Evolutionary conservation across 1,139 yeast genomes (phyloP).

Genomic region (Candida sp.): DNA sequence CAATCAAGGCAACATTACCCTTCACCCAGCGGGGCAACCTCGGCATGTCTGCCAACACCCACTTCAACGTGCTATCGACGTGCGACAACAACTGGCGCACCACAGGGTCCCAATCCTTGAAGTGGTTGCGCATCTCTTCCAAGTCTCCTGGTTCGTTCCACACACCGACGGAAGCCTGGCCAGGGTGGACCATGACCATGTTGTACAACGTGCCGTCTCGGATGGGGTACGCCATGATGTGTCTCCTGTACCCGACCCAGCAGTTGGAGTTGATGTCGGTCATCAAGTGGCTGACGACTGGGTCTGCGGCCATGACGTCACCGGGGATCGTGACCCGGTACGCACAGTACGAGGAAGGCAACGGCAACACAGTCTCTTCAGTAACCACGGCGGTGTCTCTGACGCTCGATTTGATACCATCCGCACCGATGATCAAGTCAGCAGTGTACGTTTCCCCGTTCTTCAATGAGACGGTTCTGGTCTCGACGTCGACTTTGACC

Average conservation of each 20-base stretch:
- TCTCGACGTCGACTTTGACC: slow-evolving; percentile 22
- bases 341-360: slow-evolving; percentile 18
- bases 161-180: slow-evolving; percentile 23
- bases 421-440: slow-evolving; percentile 41
- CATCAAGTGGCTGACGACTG: slow-evolving; percentile 24
- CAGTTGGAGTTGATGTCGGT: slow-evolving; percentile 29
- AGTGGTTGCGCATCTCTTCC: slow-evolving; percentile 26
- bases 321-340: slow-evolving; percentile 22
- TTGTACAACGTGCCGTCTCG: slow-evolving; percentile 22
- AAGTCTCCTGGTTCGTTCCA: slow-evolving; percentile 21
- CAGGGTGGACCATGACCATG: slow-evolving; percentile 18
- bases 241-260: slow-evolving; percentile 37
- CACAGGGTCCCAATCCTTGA: slow-evolving; percentile 33
- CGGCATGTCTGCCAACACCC: slow-evolving; percentile 31
- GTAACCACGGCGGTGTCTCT: slow-evolving; percentile 16
- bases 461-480: slow-evolving; percentile 22
- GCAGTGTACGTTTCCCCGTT: slow-evolving; percentile 25
- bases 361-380: slow-evolving; percentile 19
- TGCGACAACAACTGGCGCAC: slow-evolving; percentile 22
- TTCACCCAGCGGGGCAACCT: slow-evolving; percentile 25
- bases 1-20: slow-evolving; percentile 30
- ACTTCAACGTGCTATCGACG: slow-evolving; percentile 25
- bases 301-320: slow-evolving; percentile 22
- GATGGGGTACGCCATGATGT: slow-evolving; percentile 32
- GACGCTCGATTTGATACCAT: slow-evolving; percentile 34